phyloP scores from a whole-genome alignment of 768 basidiomycete species.

The Amanita exitialis region DNA sequence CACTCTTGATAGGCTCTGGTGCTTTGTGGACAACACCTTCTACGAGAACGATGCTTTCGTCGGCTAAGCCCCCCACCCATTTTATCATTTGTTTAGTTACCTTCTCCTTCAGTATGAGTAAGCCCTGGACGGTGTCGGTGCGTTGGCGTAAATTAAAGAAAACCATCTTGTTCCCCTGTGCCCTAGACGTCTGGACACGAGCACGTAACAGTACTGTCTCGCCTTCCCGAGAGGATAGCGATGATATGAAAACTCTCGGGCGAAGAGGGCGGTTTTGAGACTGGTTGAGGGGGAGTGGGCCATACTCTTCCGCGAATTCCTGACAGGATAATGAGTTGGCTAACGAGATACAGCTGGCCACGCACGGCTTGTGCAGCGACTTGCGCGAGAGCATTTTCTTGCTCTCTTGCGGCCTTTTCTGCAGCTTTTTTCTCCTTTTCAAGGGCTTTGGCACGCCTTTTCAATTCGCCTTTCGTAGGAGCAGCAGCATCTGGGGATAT shows the following conservation, averaged over 20 bases:
- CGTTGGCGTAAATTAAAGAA: slow-evolving; percentile 90
- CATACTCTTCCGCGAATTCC: slow-evolving; percentile 80
- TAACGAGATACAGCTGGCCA: slow-evolving; percentile 6
- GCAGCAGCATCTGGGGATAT: slow-evolving; percentile 26
- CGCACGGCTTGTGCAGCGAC: slow-evolving; percentile 56
- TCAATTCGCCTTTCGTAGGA: slow-evolving; percentile 81
- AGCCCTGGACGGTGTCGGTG: slow-evolving; percentile 77
- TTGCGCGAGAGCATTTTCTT: slow-evolving; percentile 60
- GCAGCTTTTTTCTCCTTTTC: slow-evolving; percentile 87
- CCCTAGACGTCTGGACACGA: slow-evolving; percentile 83
- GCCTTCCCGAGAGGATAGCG: slow-evolving; percentile 57
- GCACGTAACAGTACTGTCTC: slow-evolving; percentile 79
- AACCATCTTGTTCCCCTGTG: slow-evolving; percentile 92
- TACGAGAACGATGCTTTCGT: slow-evolving; percentile 88
- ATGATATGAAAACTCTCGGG: slow-evolving; percentile 52
- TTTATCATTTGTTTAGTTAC: slow-evolving; percentile 98
- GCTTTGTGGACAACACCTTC: slow-evolving; percentile 76
- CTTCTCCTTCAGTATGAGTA: slow-evolving; percentile 62
- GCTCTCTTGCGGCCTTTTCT: slow-evolving; percentile 73
- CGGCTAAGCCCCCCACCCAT: slow-evolving; percentile 68
- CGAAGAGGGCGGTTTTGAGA: slow-evolving; percentile 68
- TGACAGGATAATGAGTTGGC: slow-evolving; percentile 17
- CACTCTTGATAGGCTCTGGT: slow-evolving; percentile 84
- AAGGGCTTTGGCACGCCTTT: slow-evolving; percentile 84
- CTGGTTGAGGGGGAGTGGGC: slow-evolving; percentile 82